Evolutionary conservation across 805 yeast genomes (phyloP).

Genomic region (Metschnikowia picachoensis): DNA sequence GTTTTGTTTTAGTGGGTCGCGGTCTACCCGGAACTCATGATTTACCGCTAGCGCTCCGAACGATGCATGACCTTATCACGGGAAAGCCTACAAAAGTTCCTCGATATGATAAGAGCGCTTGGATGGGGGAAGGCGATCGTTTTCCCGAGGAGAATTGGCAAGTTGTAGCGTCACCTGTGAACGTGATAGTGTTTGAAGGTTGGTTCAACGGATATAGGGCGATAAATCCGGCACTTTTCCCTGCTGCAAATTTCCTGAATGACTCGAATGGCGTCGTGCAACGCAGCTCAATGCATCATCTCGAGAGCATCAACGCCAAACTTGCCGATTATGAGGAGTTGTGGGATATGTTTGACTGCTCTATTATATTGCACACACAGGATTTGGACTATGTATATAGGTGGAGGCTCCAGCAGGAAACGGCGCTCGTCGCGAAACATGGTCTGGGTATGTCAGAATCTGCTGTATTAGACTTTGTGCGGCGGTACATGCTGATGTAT

Average conservation of each 20-base stretch:
- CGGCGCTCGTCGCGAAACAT: slow-evolving; percentile 43
- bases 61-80: slow-evolving; percentile 32
- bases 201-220: slow-evolving; percentile 83
- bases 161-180: slow-evolving; percentile 36
- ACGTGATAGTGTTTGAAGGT: slow-evolving; percentile 81
- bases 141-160: slow-evolving; percentile 38
- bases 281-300: slow-evolving; percentile 23
- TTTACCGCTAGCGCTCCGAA: slow-evolving; percentile 37
- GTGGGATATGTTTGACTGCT: slow-evolving; percentile 58
- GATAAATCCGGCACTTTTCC: slow-evolving; percentile 21
- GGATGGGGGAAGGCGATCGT: slow-evolving; percentile 79
- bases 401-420: slow-evolving; percentile 83
- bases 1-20: slow-evolving; percentile 64
- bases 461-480: slow-evolving; percentile 65
- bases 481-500: slow-evolving; percentile 85
- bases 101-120: slow-evolving; percentile 70
- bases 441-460: slow-evolving; percentile 82
- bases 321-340: slow-evolving; percentile 47
- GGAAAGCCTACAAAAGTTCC: slow-evolving; percentile 44
- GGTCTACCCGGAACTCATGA: slow-evolving; percentile 97
- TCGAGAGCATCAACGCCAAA: slow-evolving; percentile 46
- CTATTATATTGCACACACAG: slow-evolving; percentile 60
- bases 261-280: slow-evolving; percentile 20
- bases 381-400: slow-evolving; percentile 58
- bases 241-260: slow-evolving; percentile 18